phyloP scores from a whole-genome alignment of 495 filamentous ascomycete species.

The Penicillium atrosanguineum region DNA sequence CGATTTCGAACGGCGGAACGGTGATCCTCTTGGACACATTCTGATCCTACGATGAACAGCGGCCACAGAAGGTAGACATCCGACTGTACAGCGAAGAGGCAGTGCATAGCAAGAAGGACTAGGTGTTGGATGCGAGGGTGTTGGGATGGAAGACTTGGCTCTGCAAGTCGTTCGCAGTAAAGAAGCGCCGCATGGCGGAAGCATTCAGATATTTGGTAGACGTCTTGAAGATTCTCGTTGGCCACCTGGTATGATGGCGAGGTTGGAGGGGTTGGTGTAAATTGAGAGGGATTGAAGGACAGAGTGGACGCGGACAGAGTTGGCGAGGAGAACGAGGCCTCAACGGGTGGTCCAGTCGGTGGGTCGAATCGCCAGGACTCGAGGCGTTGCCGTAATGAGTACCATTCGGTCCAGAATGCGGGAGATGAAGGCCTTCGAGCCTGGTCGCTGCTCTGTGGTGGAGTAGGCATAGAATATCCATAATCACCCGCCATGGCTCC shows the following conservation, averaged over 20 bases:
- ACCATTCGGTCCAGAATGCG: conserved; percentile 85
- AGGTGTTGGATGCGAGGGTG: conserved; percentile 81
- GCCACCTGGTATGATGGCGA: conserved; percentile 30
- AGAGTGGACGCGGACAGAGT: conserved; percentile 17
- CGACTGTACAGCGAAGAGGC: conserved; percentile 72
- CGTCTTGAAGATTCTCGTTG: conserved; percentile 47
- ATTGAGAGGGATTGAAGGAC: conserved; percentile 39
- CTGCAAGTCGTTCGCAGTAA: conserved; percentile 85
- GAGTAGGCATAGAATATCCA: conserved; percentile 28
- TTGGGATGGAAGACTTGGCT: conserved; percentile 68
- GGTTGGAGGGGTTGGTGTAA: conserved; percentile 31
- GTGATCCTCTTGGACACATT: conserved; percentile 81
- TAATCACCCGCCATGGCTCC: conserved; percentile 13
- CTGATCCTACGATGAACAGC: conserved; percentile 84
- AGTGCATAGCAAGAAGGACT: conserved; percentile 75
- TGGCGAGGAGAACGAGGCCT: conserved; percentile 23
- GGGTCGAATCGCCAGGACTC: conserved; percentile 76
- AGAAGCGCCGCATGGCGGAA: conserved; percentile 88
- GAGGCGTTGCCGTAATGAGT: conserved; percentile 70
- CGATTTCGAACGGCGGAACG: conserved; percentile 72
- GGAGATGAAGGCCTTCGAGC: conserved; percentile 31
- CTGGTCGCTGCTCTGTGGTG: conserved; percentile 27
- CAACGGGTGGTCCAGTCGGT: conserved; percentile 51
- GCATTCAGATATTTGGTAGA: conserved; percentile 73
- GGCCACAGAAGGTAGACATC: conserved; percentile 96